Base-by-base conservation (phyloP, 805 yeast species). In the Lachancea fermentati region DNA sequence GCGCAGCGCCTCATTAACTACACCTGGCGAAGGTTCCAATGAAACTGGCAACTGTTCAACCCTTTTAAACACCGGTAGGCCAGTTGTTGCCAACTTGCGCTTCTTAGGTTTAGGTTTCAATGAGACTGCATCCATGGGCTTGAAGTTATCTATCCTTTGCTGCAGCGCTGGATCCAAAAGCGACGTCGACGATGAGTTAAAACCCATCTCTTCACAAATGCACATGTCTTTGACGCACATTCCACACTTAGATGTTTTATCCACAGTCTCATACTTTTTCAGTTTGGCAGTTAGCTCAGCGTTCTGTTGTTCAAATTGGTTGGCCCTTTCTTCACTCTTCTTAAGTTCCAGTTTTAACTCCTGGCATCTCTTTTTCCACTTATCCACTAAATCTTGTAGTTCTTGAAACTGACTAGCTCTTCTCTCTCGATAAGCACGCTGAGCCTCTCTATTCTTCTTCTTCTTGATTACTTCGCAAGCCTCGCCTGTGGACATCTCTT, bases 381-480 rank as follows among this genome's bases (percentile, higher is more conserved):
- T 42, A 4, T 48, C 50, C 9, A 58, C 51, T 2, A 49, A 38
- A 7, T 72, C 75, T 58, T 86, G 95, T 40, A 89, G 68, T 56
- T 84, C 94, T 43, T 78, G 78, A 5, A 87, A 85, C 37, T 88
- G 66, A 24, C 84, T 83, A 14, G 96, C 94, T 52, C 94, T 68
- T 48, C 96, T 71, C 59, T 87, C 94, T 48, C 96, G 67, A 65
- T 86, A 85, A 2, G 97, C 94, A 43, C 95, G 58, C 67, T 89
- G 95, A 16, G 96, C 95, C n/a, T 93, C 95, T 43, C 96, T 68
- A 58, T 88, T 88, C 61, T 85, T 96, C 3, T 95, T 95, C 62
- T 86, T 86, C 39, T 96, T 22, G 26, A 22, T 22, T 14, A 28
- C 34, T 22, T 39, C 34, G 6, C 36, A 19, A 7, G 36, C 67